Base-by-base conservation (phyloP, 192 early-diverging fungal genomes). In the Coemansia sp. region DNA sequence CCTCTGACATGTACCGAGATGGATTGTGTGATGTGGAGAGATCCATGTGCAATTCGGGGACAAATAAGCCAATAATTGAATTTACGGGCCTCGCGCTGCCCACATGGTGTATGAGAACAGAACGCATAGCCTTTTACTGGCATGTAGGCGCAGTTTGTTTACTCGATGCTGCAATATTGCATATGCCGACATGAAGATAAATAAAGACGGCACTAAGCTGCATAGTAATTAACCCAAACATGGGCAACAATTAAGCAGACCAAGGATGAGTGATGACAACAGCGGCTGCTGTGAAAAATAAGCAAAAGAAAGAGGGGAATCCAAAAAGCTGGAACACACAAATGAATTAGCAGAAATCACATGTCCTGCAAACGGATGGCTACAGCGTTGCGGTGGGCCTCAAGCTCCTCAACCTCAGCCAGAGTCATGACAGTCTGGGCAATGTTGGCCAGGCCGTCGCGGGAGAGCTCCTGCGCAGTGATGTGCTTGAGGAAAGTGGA, bases 361-460 rank as follows among this genome's bases (percentile, higher is more conserved):
- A 78, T 57, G 59, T 75, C 78, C 17, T 56, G 57, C 61, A 99
- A 75, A 54, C 97, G 91, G 46, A 99, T 87, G 52, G 92, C 92
- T 23, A 99, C 97, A 20, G 96, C 96, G 74, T 98, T 96, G 64
- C 95, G 77, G 76, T 99, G 97, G 33, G 96, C 97, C 76, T 97
- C 95, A 39, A 99, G 85, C 36, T 91, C 94, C 82, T 99, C 97
- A 24, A 96, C 85, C 67, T 93, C 94, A 11, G 98, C 98, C 64
- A 99, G 70, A 23, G 87, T 87, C 86, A 94, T 95, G n/a, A 99
- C 98, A 2, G 91, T 91, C 60, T 94, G 88, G 5, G 91, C 98
- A 50, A 92, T 82, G 27, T 82, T 75, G 54, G 94, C 78, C 74
- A 99, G 76, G 19, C 98, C 98, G 30, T 93, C 91, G 55, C 84